A percentile compares a stretch with the other conserved stretches of the same genome.
Evolutionary conservation across 2,329 filamentous ascomycete genomes (phyloP).

Genomic region (Colletotrichum graminicola): DNA sequence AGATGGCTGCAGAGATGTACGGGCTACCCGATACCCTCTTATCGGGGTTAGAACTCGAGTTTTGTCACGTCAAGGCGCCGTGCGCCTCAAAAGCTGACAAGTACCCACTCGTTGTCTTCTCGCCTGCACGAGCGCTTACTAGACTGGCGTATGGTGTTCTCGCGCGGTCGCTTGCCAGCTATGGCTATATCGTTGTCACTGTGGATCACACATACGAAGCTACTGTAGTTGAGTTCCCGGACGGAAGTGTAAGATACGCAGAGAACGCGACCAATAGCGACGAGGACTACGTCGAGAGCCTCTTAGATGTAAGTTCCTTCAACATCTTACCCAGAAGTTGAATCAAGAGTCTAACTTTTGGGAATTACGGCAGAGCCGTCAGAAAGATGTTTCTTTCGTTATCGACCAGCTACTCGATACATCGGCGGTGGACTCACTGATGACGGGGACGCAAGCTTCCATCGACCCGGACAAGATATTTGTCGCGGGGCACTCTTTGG

Average conservation of each 20-base stretch:
- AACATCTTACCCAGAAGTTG: fast-evolving
- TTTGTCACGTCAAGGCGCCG: neutral
- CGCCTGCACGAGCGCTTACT: conserved; percentile 57
- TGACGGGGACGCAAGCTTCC: conserved; percentile 5
- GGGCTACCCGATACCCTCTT: conserved; percentile 1
- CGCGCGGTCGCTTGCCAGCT: conserved; percentile 58
- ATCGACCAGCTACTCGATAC: conserved; percentile 48
- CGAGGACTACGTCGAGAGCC: neutral
- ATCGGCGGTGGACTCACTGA: neutral
- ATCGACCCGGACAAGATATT: conserved; percentile 45
- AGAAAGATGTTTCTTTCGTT: conserved; percentile 53
- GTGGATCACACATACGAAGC: conserved; percentile 64
- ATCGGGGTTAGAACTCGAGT: neutral
- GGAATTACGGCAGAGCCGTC: conserved; percentile 47
- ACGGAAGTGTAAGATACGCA: conserved; percentile 51
- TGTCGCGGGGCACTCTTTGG: conserved; percentile 55
- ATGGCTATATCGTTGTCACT: conserved; percentile 59
- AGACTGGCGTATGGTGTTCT: conserved; percentile 57
- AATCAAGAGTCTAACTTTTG: neutral
- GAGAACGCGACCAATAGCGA: conserved; percentile 19
- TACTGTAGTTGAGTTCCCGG: conserved; percentile 58
- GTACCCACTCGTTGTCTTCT: conserved; percentile 54
- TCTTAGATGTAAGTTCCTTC: conserved; percentile 18
- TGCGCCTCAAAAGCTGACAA: conserved; percentile 4
- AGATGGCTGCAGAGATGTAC: neutral